phyloP scores from a whole-genome alignment of 164 flowering plant species.

The Vitis vinifera region ASM3070453v1 NC_081818.1:29145001-29145500 shows the following conservation, averaged over 20 bases:
- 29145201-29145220: constrained; percentile 47
- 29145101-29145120: neutral
- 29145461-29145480: too few species aligned
- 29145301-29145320: too few species aligned
- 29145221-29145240: constrained; percentile 98
- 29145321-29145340: too few species aligned
- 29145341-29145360: too few species aligned
- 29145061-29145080: constrained; percentile 93
- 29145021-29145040: constrained; percentile 96
- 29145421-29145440: too few species aligned
- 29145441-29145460: too few species aligned
- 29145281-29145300: too few species aligned
- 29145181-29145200: constrained; percentile 7
- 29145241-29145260: constrained; percentile 76
- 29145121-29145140: neutral
- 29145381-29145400: too few species aligned
- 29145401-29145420: too few species aligned
- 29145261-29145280: neutral
- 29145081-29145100: constrained; percentile 74
- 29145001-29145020: constrained; percentile 90
- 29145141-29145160: constrained; percentile 6
- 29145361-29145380: too few species aligned
- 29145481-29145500: too few species aligned
- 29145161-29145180: constrained; percentile 8
- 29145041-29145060: constrained; percentile 93